Percentiles rank a stretch among this genome's conserved stretches.
Conservation (phyloP, 805 yeast species). For the Ogataea philodendri region DNA sequence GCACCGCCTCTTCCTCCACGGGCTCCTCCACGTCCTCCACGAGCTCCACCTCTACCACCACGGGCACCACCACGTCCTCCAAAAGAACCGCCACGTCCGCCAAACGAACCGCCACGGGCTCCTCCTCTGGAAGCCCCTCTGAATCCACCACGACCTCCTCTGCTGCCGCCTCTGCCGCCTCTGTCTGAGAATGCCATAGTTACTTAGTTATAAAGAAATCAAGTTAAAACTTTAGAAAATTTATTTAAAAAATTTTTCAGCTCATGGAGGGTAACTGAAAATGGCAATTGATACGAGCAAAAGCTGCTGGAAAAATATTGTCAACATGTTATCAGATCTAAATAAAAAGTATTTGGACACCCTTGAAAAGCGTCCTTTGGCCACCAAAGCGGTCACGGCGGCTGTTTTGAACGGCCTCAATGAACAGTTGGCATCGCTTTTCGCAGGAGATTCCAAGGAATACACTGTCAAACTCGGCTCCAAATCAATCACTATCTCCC, state of each 20-base stretch:
- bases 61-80: conserved; percentile 46
- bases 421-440: conserved; percentile 52
- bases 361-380: conserved; percentile 48
- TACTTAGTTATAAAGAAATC: conserved; percentile 15
- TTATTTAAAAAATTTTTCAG: conserved; percentile 13
- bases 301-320: conserved; percentile 1
- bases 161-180: conserved; percentile 52
- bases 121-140: conserved; percentile 35
- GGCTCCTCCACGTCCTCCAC: conserved; percentile 56
- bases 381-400: conserved; percentile 58
- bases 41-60: conserved; percentile 57
- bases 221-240: conserved; percentile 8
- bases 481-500: conserved; percentile 32
- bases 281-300: neutral
- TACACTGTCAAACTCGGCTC: conserved; percentile 20
- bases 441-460: conserved; percentile 45
- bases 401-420: conserved; percentile 54
- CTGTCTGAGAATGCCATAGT: conserved; percentile 56
- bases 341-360: conserved; percentile 35
- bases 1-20: conserved; percentile 66
- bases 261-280: conserved; percentile 15
- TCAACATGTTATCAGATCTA: conserved; percentile 8
- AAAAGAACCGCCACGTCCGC: conserved; percentile 41
- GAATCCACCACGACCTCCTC: conserved; percentile 39
- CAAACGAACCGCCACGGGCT: conserved; percentile 49